These are phyloP conservation scores for Climacium dendroides DNA, from an alignment of 225 moss, liverwort and hornwort species.

Conservation along the genomic window DNA sequence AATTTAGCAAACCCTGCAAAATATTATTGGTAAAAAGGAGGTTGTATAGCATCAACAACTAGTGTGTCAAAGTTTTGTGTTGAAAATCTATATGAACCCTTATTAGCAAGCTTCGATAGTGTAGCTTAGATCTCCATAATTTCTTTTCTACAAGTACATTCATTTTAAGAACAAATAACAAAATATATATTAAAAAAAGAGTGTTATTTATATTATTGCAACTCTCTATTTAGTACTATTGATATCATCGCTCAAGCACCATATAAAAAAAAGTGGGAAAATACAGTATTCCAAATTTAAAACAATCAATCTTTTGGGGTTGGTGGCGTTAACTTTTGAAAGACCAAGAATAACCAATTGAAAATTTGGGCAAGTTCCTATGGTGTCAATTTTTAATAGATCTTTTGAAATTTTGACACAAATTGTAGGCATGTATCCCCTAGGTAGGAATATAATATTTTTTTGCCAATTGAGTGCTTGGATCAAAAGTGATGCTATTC, in stretches of 20 bases:
- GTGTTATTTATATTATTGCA: neutral
- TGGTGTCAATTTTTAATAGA: neutral
- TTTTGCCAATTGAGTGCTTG: too few relatives aligned
- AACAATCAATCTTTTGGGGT: neutral
- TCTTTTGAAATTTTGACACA: neutral
- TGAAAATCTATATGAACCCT: rapidly evolving
- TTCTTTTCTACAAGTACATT: neutral
- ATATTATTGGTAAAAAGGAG: neutral
- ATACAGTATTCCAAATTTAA: neutral
- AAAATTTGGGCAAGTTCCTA: neutral
- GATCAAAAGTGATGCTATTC: too few relatives aligned
- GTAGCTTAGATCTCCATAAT: neutral
- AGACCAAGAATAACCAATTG: neutral
- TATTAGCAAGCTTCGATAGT: neutral
- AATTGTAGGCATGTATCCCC: neutral
- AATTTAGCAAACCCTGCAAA: neutral
- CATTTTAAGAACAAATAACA: neutral
- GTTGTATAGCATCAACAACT: neutral
- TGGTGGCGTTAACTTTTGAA: neutral
- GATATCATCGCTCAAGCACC: too few relatives aligned
- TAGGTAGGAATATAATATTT: rapidly evolving
- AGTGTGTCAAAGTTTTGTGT: neutral
- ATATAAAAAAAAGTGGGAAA: neutral
- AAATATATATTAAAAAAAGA: neutral
- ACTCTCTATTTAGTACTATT: neutral